phyloP scores from a whole-genome alignment of 2,329 filamentous ascomycete species.

The Hypoxylon sp. region DNA sequence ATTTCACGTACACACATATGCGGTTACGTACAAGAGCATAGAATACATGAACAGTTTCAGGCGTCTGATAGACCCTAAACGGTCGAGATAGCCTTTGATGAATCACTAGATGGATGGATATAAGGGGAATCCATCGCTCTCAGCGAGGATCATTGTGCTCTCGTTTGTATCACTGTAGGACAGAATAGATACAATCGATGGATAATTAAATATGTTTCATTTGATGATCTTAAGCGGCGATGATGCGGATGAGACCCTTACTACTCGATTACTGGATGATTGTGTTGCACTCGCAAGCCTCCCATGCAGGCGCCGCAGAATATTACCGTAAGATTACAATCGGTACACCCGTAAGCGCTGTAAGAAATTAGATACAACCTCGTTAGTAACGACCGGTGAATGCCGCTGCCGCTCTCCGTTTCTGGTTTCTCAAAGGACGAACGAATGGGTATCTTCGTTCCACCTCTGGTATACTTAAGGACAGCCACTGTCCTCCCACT shows the following conservation, averaged over 20 bases:
- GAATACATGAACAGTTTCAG: constrained; percentile 44
- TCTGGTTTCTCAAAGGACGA: constrained; percentile 3
- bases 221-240: constrained; percentile 23
- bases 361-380: constrained; percentile 26
- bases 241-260: neutral
- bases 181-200: constrained; percentile 35
- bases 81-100: constrained; percentile 40
- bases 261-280: neutral
- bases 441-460: constrained; percentile 5
- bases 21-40: constrained; percentile 51
- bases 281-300: constrained; percentile 18
- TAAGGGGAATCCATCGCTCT: constrained; percentile 29
- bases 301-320: constrained; percentile 26
- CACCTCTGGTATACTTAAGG: neutral
- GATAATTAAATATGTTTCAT: constrained; percentile 42
- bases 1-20: constrained; percentile 47
- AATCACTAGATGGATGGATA: constrained; percentile 43
- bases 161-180: constrained; percentile 40
- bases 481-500: constrained; percentile 3
- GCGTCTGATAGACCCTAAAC: constrained; percentile 33
- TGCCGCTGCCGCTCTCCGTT: constrained; percentile 5
- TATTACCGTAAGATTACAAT: constrained; percentile 18
- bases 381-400: constrained; percentile 13
- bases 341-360: constrained; percentile 25
- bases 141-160: constrained; percentile 29